These are phyloP conservation scores for Penicillium polonicum DNA, from an alignment of 2,329 filamentous ascomycete species.

Conservation along the genomic window DNA sequence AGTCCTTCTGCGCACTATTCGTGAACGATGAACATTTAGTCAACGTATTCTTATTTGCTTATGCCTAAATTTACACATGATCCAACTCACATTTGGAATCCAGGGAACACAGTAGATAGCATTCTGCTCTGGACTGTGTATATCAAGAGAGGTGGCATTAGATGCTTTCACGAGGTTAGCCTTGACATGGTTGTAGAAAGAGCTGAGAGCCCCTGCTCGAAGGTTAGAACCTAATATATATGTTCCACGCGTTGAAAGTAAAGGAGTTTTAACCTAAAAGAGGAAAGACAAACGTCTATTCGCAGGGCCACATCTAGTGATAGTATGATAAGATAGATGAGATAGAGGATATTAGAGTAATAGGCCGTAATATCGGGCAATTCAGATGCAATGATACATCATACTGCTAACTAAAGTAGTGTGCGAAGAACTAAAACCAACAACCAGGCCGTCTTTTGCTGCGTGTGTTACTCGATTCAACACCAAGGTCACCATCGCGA, in stretches of 20 bases:
- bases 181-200: neutral
- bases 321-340: neutral
- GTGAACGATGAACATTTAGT: neutral
- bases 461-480: neutral
- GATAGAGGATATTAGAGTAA: neutral
- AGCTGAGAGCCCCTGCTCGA: neutral
- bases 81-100: neutral
- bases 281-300: neutral
- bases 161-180: neutral
- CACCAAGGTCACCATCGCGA: neutral
- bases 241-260: too few species aligned
- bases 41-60: neutral
- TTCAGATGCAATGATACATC: neutral
- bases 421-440: neutral
- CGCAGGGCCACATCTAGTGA: neutral
- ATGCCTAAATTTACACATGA: neutral
- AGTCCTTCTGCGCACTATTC: neutral
- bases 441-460: neutral
- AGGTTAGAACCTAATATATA: neutral
- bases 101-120: neutral
- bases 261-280: neutral
- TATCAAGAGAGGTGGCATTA: slow-evolving; percentile 1
- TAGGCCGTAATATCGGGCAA: neutral
- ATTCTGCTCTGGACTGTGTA: neutral
- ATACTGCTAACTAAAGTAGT: neutral